These are phyloP conservation scores for Leccinum fuscescens DNA, from an alignment of 1,284 basidiomycete species.

Conservation along the genomic window DNA sequence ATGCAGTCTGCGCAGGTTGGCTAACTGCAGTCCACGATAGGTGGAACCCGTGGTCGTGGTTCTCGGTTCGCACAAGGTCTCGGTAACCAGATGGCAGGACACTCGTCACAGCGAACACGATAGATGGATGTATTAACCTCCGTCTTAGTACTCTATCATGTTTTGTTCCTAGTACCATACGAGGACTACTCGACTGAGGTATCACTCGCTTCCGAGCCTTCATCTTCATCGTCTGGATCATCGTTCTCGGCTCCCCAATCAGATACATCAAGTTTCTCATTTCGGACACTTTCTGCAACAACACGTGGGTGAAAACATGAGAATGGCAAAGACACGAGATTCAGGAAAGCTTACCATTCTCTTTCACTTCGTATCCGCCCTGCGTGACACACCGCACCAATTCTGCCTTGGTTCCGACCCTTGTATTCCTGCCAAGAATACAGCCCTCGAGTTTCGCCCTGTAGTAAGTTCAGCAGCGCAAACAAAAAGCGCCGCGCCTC, in stretches of 20 bases:
- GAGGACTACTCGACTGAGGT: conserved; percentile 5
- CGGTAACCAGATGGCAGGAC: conserved; percentile 68
- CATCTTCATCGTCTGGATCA: conserved; percentile 30
- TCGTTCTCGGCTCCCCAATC: conserved; percentile 54
- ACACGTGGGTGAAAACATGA: not conserved
- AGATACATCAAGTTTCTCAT: conserved; percentile 63
- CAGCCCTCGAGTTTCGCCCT: conserved; percentile 90
- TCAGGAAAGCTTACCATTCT: conserved; percentile 54
- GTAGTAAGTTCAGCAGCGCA: conserved; percentile 3
- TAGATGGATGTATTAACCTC: conserved; percentile 10
- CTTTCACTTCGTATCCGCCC: conserved; percentile 78
- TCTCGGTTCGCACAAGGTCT: conserved; percentile 76
- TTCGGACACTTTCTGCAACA: conserved; percentile 50
- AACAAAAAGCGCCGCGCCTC: not conserved
- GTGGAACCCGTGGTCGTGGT: conserved; percentile 66
- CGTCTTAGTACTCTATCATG: not conserved
- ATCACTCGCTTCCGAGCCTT: conserved; percentile 25
- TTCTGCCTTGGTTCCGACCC: conserved; percentile 77
- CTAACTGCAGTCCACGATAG: conserved; percentile 31
- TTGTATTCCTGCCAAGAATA: conserved; percentile 81
- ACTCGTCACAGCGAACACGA: conserved; percentile 20
- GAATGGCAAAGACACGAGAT: not conserved
- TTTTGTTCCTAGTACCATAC: conserved; percentile 1
- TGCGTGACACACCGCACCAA: conserved; percentile 86
- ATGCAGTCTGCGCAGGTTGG: not conserved